Conservation (phyloP, 306 rosid genomes). For the Cucumis hystrix region DNA sequence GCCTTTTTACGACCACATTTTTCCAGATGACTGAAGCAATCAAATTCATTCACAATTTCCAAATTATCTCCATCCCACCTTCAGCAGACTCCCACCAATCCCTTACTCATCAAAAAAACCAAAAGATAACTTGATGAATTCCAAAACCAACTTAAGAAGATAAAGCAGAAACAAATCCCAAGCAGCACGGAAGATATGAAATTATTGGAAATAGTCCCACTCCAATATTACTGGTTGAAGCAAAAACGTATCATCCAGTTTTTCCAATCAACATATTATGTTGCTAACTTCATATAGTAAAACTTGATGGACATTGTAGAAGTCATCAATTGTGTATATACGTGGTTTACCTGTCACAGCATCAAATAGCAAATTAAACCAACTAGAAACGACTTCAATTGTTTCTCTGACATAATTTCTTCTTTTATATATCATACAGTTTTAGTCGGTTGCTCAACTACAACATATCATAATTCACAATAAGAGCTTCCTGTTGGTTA, state of each 20-base stretch:
- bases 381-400: background rate
- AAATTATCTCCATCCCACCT: background rate
- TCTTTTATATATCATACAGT: background rate
- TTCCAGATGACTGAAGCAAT: background rate
- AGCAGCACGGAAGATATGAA: conserved; percentile 30
- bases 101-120: background rate
- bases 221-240: conserved; percentile 39
- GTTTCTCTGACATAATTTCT: background rate
- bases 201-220: conserved; percentile 24
- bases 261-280: conserved; percentile 11
- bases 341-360: conserved; percentile 60
- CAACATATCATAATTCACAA: background rate
- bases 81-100: background rate
- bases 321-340: conserved; percentile 32
- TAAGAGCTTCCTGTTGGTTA: background rate
- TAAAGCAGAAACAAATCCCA: conserved; percentile 40
- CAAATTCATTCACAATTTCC: background rate
- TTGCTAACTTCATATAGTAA: conserved; percentile 15
- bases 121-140: background rate
- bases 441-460: background rate
- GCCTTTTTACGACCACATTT: background rate
- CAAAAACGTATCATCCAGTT: conserved; percentile 24
- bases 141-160: conserved; percentile 14
- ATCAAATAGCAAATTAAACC: background rate
- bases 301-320: conserved; percentile 33